A percentile compares a stretch with the other conserved stretches of the same genome.
Evolutionary conservation across 1,139 yeast genomes (phyloP).

Genomic region (Zygosaccharomyces sapae): DNA sequence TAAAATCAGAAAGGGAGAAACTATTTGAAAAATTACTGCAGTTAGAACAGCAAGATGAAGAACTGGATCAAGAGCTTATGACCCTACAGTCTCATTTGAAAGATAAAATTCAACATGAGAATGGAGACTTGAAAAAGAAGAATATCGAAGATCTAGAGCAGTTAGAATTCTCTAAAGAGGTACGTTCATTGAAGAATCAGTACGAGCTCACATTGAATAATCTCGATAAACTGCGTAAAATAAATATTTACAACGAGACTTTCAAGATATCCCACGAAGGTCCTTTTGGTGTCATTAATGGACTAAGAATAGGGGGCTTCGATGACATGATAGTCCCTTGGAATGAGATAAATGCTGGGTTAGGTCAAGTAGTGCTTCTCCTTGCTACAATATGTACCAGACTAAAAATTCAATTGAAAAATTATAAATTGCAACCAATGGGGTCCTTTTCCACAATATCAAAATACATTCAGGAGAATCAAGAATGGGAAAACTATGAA

Average conservation of each 20-base stretch:
- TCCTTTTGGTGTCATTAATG: conserved; percentile 83
- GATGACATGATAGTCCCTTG: conserved; percentile 64
- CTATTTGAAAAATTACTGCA: conserved; percentile 35
- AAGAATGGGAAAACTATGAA: conserved; percentile 36
- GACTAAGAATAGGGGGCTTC: conserved; percentile 67
- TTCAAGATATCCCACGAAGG: conserved; percentile 82
- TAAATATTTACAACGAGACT: conserved; percentile 77
- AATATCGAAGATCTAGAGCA: conserved; percentile 54
- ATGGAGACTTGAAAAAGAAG: conserved; percentile 43
- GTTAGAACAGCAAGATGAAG: conserved; percentile 40
- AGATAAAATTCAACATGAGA: conserved; percentile 43
- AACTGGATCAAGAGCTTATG: conserved; percentile 42
- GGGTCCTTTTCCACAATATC: conserved; percentile 83
- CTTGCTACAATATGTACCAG: conserved; percentile 61
- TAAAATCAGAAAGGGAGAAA: conserved; percentile 38
- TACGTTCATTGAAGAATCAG: conserved; percentile 58
- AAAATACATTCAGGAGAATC: conserved; percentile 43
- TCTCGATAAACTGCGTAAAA: conserved; percentile 62
- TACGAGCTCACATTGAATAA: conserved; percentile 60
- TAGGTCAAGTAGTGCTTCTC: conserved; percentile 77
- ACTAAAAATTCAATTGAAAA: conserved; percentile 51
- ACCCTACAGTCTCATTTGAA: conserved; percentile 44
- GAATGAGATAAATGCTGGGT: conserved; percentile 89
- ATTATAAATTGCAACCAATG: conserved; percentile 70
- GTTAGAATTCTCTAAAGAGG: conserved; percentile 45